These are phyloP conservation scores for Lentinus tigrinus DNA, from an alignment of 768 basidiomycete genomes.

Conservation along the genomic window DNA sequence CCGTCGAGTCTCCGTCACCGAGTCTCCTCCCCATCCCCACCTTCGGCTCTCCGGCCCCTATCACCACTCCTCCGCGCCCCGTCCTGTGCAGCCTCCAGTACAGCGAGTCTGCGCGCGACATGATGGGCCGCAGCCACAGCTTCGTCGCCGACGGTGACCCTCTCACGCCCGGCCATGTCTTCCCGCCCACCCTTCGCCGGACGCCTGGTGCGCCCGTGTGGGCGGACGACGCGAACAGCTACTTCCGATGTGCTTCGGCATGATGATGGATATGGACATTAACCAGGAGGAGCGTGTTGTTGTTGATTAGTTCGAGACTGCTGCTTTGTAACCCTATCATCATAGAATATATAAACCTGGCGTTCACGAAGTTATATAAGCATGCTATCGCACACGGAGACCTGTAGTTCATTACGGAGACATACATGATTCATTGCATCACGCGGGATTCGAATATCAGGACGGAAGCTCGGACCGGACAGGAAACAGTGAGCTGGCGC, in stretches of 20 bases:
- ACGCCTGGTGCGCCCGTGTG: conserved; percentile 15
- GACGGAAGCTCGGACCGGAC: too few species aligned
- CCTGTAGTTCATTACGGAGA: too few species aligned
- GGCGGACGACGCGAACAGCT: conserved; percentile 2
- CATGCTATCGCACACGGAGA: too few species aligned
- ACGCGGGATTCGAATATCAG: too few species aligned
- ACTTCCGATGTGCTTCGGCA: conserved; percentile 7
- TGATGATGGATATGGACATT: neutral
- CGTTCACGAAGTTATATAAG: too few species aligned
- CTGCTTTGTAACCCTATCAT: neutral
- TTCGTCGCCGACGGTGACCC: conserved; percentile 4
- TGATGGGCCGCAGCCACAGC: neutral
- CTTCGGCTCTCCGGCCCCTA: neutral
- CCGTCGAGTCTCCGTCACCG: conserved; percentile 7
- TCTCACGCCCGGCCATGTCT: conserved; percentile 7
- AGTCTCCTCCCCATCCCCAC: conserved; percentile 10
- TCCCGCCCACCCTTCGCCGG: conserved; percentile 8
- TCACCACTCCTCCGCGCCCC: neutral
- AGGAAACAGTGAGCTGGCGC: too few species aligned
- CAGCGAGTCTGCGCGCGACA: neutral
- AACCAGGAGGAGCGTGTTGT: neutral
- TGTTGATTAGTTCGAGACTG: neutral
- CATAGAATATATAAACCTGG: too few species aligned
- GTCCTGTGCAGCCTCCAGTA: too few species aligned
- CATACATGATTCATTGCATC: too few species aligned